phyloP scores from a whole-genome alignment of 2,329 filamentous ascomycete genomes.

The Chaetoscypha palmicola region DNA sequence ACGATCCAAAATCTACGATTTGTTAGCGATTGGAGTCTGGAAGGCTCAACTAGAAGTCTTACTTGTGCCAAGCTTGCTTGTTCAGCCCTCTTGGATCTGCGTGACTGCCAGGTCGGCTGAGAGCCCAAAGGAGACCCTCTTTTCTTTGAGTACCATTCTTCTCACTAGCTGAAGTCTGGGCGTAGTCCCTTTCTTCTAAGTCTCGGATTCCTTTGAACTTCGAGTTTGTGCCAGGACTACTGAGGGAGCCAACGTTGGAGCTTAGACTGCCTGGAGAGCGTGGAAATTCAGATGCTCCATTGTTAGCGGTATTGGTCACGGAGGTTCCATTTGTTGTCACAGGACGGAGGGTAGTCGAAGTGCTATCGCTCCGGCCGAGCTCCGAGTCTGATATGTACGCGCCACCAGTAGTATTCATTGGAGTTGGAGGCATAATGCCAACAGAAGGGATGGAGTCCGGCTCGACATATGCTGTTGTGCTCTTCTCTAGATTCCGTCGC shows the following conservation, averaged over 20 bases:
- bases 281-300: constrained; percentile 31
- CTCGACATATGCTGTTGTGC: constrained; percentile 65
- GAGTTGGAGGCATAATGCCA: constrained; percentile 28
- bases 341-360: constrained; percentile 57
- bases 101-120: constrained; percentile 87
- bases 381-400: constrained; percentile 58
- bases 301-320: constrained; percentile 29
- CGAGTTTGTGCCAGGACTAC: constrained; percentile 45
- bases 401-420: constrained; percentile 24
- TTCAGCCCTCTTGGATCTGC: constrained; percentile 93
- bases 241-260: constrained; percentile 32
- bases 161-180: constrained; percentile 45
- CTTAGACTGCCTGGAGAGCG: constrained; percentile 51
- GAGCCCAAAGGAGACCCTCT: constrained; percentile 89
- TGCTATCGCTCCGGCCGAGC: constrained; percentile 66
- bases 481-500: constrained; percentile 81
- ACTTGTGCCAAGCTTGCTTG: constrained; percentile 99
- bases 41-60: constrained; percentile 37
- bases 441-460: constrained; percentile 51
- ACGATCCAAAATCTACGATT: constrained; percentile 87
- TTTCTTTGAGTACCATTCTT: constrained; percentile 67
- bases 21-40: constrained; percentile 23
- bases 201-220: constrained; percentile 91
- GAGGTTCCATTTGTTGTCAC: constrained; percentile 38
- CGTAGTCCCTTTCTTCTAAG: constrained; percentile 74